Percentiles rank a stretch among this genome's conserved stretches.
phyloP scores from a whole-genome alignment of 2,329 filamentous ascomycete species.

The Arachnomyces sp. region DNA sequence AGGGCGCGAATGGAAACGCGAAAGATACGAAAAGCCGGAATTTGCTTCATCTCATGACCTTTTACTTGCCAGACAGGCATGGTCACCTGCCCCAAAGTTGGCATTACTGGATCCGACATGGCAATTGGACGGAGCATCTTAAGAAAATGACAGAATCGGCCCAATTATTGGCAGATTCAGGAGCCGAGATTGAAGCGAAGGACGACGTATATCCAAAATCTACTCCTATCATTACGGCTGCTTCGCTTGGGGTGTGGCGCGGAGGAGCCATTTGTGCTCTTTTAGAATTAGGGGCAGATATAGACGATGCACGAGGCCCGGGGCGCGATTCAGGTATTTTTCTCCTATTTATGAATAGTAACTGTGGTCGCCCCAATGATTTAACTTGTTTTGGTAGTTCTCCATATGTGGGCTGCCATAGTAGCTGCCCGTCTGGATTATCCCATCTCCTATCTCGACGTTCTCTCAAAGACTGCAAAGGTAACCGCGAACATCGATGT shows the following conservation, averaged over 20 bases:
- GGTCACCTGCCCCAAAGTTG: slow-evolving; percentile 19
- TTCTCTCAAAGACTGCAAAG: slow-evolving; percentile 13
- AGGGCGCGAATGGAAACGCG: slow-evolving; percentile 16
- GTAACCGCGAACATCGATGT: slow-evolving; percentile 14
- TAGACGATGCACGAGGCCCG: slow-evolving; percentile 8
- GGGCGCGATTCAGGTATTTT: slow-evolving; percentile 12
- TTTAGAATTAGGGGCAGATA: slow-evolving; percentile 15
- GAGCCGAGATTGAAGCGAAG: slow-evolving; percentile 12
- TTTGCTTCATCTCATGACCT: slow-evolving; percentile 17
- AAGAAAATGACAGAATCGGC: slow-evolving; percentile 11
- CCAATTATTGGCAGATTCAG: slow-evolving; percentile 10
- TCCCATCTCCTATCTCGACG: slow-evolving; percentile 15
- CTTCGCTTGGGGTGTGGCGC: slow-evolving; percentile 18
- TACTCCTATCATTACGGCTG: slow-evolving; percentile 18
- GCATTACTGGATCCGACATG: slow-evolving; percentile 26
- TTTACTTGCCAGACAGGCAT: slow-evolving; percentile 18
- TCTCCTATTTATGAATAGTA: neutral
- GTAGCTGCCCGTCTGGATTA: slow-evolving; percentile 17
- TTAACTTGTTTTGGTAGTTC: slow-evolving; percentile 7
- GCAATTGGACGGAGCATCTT: slow-evolving; percentile 18
- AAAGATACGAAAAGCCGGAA: slow-evolving; percentile 17
- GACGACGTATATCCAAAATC: slow-evolving; percentile 11
- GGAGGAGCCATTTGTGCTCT: slow-evolving; percentile 18
- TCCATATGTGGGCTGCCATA: slow-evolving; percentile 19
- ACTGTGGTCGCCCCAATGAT: neutral